phyloP scores from a whole-genome alignment of 2,329 filamentous ascomycete species.

The Drechslerella dactyloides region DNA sequence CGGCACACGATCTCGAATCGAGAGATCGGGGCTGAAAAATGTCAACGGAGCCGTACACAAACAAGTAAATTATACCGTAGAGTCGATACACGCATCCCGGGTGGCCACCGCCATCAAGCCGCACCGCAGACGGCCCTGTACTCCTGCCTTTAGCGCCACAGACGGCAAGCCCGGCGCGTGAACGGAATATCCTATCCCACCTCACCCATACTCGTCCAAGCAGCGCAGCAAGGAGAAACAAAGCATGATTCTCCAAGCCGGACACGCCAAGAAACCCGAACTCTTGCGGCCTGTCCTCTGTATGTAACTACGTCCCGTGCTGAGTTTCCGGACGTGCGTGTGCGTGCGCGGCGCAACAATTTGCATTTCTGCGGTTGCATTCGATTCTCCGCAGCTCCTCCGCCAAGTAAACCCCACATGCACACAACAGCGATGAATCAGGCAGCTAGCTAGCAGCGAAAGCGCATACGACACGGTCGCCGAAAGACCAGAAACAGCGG shows the following conservation, averaged over 20 bases:
- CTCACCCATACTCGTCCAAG: background rate
- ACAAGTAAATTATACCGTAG: background rate
- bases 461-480: background rate
- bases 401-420: background rate
- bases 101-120: background rate
- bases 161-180: constrained; percentile 3
- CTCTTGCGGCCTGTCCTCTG: background rate
- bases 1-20: constrained; percentile 1
- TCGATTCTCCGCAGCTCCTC: background rate
- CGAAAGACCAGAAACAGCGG: background rate
- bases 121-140: background rate
- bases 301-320: background rate
- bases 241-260: background rate
- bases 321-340: background rate
- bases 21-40: background rate
- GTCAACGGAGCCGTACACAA: background rate
- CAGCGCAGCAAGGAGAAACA: background rate
- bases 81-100: background rate
- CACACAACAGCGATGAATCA: background rate
- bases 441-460: background rate
- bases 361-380: background rate
- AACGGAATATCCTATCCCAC: background rate
- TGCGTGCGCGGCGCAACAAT: too few species aligned
- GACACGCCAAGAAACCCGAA: background rate
- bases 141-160: background rate